These are phyloP conservation scores for Beauveria bassiana DNA, from an alignment of 2,329 filamentous ascomycete species.

Conservation along the genomic window DNA sequence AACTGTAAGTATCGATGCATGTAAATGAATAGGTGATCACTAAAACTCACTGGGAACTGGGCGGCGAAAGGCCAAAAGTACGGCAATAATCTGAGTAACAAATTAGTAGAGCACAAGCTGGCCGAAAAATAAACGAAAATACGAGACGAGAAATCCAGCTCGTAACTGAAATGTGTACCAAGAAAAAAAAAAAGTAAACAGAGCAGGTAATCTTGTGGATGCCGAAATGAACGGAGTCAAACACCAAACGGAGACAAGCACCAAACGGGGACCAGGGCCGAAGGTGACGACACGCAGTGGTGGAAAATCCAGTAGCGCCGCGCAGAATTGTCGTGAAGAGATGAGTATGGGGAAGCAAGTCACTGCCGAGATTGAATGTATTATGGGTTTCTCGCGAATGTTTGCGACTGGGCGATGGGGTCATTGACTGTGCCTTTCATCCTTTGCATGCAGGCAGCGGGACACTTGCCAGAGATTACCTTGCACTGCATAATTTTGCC, in stretches of 20 bases:
- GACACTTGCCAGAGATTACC: too few relatives aligned
- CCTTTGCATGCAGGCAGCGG: not conserved
- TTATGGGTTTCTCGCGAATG: not conserved
- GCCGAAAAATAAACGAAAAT: not conserved
- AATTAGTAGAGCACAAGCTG: too few relatives aligned
- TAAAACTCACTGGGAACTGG: too few relatives aligned
- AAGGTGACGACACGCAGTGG: not conserved
- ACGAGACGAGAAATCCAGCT: too few relatives aligned
- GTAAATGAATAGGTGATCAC: too few relatives aligned
- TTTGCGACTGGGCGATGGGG: not conserved
- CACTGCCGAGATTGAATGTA: not conserved
- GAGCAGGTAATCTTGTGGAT: not conserved
- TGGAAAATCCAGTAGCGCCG: too few relatives aligned
- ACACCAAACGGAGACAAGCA: not conserved
- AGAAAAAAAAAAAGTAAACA: not conserved
- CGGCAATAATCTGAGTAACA: too few relatives aligned
- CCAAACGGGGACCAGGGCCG: not conserved
- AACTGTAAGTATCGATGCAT: too few relatives aligned
- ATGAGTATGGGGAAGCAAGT: not conserved
- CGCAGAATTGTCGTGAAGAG: not conserved
- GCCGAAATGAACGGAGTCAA: not conserved
- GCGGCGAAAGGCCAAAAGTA: too few relatives aligned
- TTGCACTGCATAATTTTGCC: not conserved
- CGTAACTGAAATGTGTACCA: not conserved
- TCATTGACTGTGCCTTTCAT: not conserved